Base-by-base conservation (phyloP, 805 yeast genomes). In the Pichia phayaonensis region DNA sequence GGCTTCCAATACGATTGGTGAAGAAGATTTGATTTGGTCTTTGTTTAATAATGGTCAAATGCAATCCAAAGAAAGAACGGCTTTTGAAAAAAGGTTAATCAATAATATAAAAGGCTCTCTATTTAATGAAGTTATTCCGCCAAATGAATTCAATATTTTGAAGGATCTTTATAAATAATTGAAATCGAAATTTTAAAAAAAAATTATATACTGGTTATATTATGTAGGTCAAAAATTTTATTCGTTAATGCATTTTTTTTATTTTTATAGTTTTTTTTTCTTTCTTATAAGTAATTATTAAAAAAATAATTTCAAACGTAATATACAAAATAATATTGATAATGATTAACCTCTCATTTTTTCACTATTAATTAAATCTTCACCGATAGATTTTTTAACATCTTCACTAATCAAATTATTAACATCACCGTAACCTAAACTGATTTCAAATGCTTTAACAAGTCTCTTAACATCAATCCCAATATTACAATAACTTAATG, bases 401-500 rank as follows among this genome's bases (percentile, higher is more conserved):
- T 84, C 92, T 56, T 78, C 80, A 51, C 83, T 87, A 38, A 86
- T 79, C 59, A 90, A 69, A 40, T 76, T 75, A n/a, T 90, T 92
- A 8, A 84, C 77, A 51, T 76, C 73, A 10, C 81, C 78, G 62
- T 81, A 87, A 12, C 83, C 85, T 74, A 88, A 73, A 69, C 96
- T 86, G 18, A 95, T 89, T 61, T 94, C 98, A 67, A 92, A 94
- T 0, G 92, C 94, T 61, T 81, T 75, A 10, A 81, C 76, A 18
- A 94, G 75, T 59, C 98, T 73, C 51, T 80, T 78, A 56, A 89
- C 96, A 39, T 87, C 86, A 49, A 94, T 84, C 15, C 96, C 96
- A 54, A 94, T 77, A 61, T 88, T 96, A 57, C 90, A 83, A 58
- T 76, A 77, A n/a, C 88, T 85, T 53, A 94, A 72, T 0, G 95